A percentile compares a stretch with the other conserved stretches of the same genome.
These are phyloP conservation scores for Fusarium sp. DNA, from an alignment of 2,329 filamentous ascomycete species.

Conservation along the genomic window DNA sequence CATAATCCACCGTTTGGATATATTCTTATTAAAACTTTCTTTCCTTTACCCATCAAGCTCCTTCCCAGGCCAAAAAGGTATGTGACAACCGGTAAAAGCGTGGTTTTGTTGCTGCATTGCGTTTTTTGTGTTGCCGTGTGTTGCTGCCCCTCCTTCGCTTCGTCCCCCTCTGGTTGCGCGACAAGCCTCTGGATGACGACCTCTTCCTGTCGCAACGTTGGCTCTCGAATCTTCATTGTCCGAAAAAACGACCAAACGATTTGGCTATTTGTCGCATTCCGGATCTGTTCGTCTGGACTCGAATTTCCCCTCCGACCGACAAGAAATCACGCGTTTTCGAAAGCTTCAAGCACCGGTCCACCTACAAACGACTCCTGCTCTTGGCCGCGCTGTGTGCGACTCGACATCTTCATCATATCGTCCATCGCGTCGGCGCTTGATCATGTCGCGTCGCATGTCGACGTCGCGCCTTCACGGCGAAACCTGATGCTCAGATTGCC, in stretches of 20 bases:
- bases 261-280: slow-evolving; percentile 4
- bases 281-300: not conserved
- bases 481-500: slow-evolving; percentile 14
- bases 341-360: slow-evolving; percentile 12
- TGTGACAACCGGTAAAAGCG: slow-evolving; percentile 16
- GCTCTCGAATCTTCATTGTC: not conserved
- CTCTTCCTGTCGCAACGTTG: slow-evolving; percentile 26
- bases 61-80: slow-evolving; percentile 34
- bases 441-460: slow-evolving; percentile 14
- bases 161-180: slow-evolving; percentile 21
- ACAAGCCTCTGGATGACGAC: slow-evolving; percentile 19
- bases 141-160: slow-evolving; percentile 36
- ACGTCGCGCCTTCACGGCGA: not conserved
- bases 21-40: slow-evolving; percentile 14
- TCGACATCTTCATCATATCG: slow-evolving; percentile 28
- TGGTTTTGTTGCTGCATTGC: slow-evolving; percentile 29
- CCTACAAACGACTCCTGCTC: slow-evolving; percentile 10
- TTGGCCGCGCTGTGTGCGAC: slow-evolving; percentile 39
- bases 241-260: not conserved
- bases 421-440: slow-evolving; percentile 7
- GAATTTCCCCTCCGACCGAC: slow-evolving; percentile 1
- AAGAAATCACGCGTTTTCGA: slow-evolving; percentile 35
- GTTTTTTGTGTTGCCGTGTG: slow-evolving; percentile 29
- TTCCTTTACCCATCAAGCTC: slow-evolving; percentile 37
- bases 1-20: slow-evolving; percentile 31